phyloP scores from a whole-genome alignment of 2,329 filamentous ascomycete species.

The Botrytis elliptica region DNA sequence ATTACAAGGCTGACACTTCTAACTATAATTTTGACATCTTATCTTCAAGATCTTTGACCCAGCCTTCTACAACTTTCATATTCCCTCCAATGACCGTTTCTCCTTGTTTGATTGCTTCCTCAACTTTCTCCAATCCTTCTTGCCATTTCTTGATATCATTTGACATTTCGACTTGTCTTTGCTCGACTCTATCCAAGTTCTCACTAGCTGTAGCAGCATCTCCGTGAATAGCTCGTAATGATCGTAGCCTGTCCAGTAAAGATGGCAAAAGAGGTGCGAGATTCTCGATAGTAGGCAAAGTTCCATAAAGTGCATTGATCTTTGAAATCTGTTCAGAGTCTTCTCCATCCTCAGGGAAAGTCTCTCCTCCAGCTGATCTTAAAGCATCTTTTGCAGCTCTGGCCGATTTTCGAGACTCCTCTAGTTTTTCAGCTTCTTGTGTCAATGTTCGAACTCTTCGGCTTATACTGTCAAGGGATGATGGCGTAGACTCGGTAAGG shows the following conservation, averaged over 20 bases:
- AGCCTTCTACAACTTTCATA: constrained; percentile 78
- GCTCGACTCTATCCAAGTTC: constrained; percentile 74
- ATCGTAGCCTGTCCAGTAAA: constrained; percentile 80
- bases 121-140: constrained; percentile 75
- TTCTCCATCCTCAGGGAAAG: constrained; percentile 47
- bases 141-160: constrained; percentile 84
- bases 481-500: constrained; percentile 69
- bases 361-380: constrained; percentile 41
- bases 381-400: constrained; percentile 61
- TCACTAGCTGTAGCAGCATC: constrained; percentile 81
- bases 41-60: constrained; percentile 83
- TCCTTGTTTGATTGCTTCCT: constrained; percentile 68
- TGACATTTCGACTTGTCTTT: constrained; percentile 76
- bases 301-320: constrained; percentile 87
- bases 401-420: constrained; percentile 62
- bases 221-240: constrained; percentile 78
- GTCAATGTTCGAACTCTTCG: constrained; percentile 68
- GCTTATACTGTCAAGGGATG: constrained; percentile 70
- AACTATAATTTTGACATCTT: constrained; percentile 58
- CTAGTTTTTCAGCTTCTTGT: constrained; percentile 69
- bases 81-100: constrained; percentile 73
- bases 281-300: constrained; percentile 82
- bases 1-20: constrained; percentile 18
- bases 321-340: constrained; percentile 75
- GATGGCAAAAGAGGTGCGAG: constrained; percentile 82